phyloP scores from a whole-genome alignment of 192 early-diverging fungal species.

The Backusella liffmaniae region DNA sequence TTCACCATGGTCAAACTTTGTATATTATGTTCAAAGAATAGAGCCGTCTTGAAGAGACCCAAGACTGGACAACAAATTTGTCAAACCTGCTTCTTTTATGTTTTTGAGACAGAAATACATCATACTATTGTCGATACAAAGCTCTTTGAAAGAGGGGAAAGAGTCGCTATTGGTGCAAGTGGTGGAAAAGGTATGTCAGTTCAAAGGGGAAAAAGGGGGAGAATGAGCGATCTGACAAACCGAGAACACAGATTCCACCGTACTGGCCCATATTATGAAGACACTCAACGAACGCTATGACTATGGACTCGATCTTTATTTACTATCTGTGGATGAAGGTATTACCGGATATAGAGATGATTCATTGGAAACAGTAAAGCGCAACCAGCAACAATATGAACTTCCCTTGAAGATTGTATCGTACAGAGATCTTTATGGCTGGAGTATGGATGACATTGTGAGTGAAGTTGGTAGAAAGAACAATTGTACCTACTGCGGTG shows the following conservation, averaged over 20 bases:
- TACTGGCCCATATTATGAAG: slow-evolving; percentile 94
- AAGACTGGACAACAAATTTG: slow-evolving; percentile 91
- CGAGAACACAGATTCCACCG: slow-evolving; percentile 78
- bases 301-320: slow-evolving; percentile 87
- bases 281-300: slow-evolving; percentile 88
- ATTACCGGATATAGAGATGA: slow-evolving; percentile 98
- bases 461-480: slow-evolving; percentile 93
- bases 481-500: slow-evolving; percentile 99
- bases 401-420: slow-evolving; percentile 93
- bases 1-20: slow-evolving; percentile 52
- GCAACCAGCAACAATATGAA: slow-evolving; percentile 91
- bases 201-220: background rate
- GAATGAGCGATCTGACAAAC: background rate
- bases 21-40: slow-evolving; percentile 62
- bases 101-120: slow-evolving; percentile 94
- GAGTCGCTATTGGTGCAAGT: slow-evolving; percentile 92
- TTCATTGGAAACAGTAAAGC: slow-evolving; percentile 95
- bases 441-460: slow-evolving; percentile 99
- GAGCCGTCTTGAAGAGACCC: slow-evolving; percentile 88
- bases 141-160: slow-evolving; percentile 84
- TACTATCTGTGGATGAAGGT: slow-evolving; percentile 97
- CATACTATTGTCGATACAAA: slow-evolving; percentile 81
- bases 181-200: slow-evolving; percentile 77
- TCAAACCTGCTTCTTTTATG: slow-evolving; percentile 86
- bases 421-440: slow-evolving; percentile 94